Evolutionary conservation across 2,329 filamentous ascomycete genomes (phyloP), one percentile per base, ranked within the genome.

Genomic region (Ascochyta fabae): DNA sequence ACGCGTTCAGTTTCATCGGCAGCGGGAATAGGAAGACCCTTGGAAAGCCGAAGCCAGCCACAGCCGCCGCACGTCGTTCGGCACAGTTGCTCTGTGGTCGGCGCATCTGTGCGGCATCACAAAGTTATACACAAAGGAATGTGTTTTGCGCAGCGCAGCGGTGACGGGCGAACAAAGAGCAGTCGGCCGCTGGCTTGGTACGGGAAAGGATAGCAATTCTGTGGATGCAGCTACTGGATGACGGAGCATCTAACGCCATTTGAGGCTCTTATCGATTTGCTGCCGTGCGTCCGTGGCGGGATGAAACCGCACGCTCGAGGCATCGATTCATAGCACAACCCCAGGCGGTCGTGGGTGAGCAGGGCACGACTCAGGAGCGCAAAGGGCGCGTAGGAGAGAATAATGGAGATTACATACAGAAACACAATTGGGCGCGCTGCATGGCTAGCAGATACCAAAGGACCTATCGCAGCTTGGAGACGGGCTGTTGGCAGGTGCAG

Each of bases 261-360:
- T 59, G 61, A 60, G 61, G 59, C 62, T 60, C 53, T 65, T 60
- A 65, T 66, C 61, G 61, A 65, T 66, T 56, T 64, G 52, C 56
- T 48, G 53, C 54, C 47, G 56, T 56, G 45, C 29, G 36, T 49
- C 51, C 33, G 56, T 48, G 48, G 59, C 51, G 56, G 56, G 42
- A 58, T 60, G 56, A 57, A 60, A 60, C 56, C 42, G 34, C 44
- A 41, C 50, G 24, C 54, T 34, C 36, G n/a, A 35, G 47, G 31
- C 47, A 41, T 52, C 43, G 48, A 56, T 59, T 52, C 51, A 55
- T 40, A 46, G 45, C 48, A 41, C 12, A 22, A 33, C 48, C 40
- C 45, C 42, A 43, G 53, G 46, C 33, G 31, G 36, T 36, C 31
- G 47, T 45, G 47, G 34, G 44, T 34, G 52, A 55, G 46, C 33